Percentiles rank a stretch among this genome's conserved stretches.
Conservation (phyloP, 2,329 filamentous ascomycete genomes). For the Cryphonectria nitschkei region DNA sequence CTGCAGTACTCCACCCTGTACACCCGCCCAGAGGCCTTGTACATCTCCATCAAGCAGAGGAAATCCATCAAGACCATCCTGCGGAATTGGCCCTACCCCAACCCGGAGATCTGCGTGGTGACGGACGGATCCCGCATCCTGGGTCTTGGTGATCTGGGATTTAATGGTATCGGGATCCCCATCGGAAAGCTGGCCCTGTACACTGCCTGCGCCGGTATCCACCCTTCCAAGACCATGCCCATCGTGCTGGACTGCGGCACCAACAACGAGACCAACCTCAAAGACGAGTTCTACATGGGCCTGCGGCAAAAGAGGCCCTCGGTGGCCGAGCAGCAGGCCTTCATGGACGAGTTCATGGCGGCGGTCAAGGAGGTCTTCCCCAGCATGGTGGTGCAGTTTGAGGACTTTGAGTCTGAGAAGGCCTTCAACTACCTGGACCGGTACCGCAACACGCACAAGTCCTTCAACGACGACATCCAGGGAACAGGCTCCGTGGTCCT, state of each 20-base stretch:
- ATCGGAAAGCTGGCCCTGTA: constrained; percentile 95
- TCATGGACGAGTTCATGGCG: constrained; percentile 97
- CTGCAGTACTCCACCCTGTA: constrained; percentile 95
- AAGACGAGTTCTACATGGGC: constrained; percentile 83
- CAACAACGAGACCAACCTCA: constrained; percentile 67
- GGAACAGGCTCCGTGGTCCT: constrained; percentile 95
- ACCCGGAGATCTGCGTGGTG: constrained; percentile 94
- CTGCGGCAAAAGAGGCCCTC: constrained; percentile 81
- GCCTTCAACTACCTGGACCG: constrained; percentile 92
- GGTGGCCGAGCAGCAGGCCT: constrained; percentile 79
- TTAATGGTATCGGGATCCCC: constrained; percentile 97
- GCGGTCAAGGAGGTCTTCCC: constrained; percentile 77
- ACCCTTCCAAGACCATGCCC: constrained; percentile 80
- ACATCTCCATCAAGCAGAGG: constrained; percentile 93
- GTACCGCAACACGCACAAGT: constrained; percentile 86
- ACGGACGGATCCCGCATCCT: constrained; percentile 94
- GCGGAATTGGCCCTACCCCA: constrained; percentile 86
- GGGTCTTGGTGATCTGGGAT: constrained; percentile 90
- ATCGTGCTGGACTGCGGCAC: constrained; percentile 71
- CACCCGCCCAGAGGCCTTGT: constrained; percentile 92
- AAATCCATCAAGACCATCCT: constrained; percentile 88
- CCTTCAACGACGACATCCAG: constrained; percentile 99
- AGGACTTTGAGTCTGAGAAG: constrained; percentile 92
- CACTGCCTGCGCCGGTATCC: constrained; percentile 92
- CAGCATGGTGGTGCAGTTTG: constrained; percentile 82